Evolutionary conservation across 2,329 filamentous ascomycete genomes (phyloP).

Genomic region (Pseudophaeomoniella oleicola): DNA sequence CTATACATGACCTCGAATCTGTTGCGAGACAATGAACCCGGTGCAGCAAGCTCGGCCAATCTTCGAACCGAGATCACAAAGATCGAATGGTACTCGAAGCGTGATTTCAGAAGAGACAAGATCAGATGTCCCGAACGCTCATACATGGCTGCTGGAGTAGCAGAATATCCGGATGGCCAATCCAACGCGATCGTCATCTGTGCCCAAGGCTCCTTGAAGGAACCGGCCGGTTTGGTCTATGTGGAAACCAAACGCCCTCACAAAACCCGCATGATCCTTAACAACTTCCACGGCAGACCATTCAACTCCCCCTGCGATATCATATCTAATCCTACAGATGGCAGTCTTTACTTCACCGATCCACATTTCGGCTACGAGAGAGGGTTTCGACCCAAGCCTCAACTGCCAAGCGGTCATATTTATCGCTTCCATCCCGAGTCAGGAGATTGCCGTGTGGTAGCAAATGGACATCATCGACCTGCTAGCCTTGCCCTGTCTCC

Average conservation of each 20-base stretch:
- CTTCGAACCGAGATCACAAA: constrained; percentile 12
- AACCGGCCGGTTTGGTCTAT: constrained; percentile 16
- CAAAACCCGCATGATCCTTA: constrained; percentile 9
- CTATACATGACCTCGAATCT: constrained; percentile 12
- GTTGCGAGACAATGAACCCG: constrained; percentile 7
- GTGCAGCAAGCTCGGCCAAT: constrained; percentile 8
- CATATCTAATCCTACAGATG: constrained; percentile 20
- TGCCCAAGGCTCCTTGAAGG: constrained; percentile 16
- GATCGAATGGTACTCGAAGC: constrained; percentile 10
- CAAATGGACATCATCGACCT: constrained; percentile 28
- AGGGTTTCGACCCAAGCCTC: constrained; percentile 27
- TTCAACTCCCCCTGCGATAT: constrained; percentile 36
- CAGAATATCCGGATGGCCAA: constrained; percentile 6
- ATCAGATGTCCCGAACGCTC: constrained; percentile 11
- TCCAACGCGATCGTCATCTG: constrained; percentile 15
- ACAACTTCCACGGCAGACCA: constrained; percentile 27
- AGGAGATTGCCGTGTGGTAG: constrained; percentile 29
- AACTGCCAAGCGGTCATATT: constrained; percentile 28
- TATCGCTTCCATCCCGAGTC: constrained; percentile 28
- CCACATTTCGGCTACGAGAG: constrained; percentile 27
- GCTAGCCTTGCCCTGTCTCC: constrained; percentile 25
- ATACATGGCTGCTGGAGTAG: constrained; percentile 11
- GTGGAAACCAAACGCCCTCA: constrained; percentile 14
- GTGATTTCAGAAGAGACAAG: constrained; percentile 11
- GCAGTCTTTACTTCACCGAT: constrained; percentile 37